Percentiles rank a stretch among this genome's conserved stretches.
Conservation (phyloP, 768 basidiomycete genomes). For the Trametes punicea region DNA sequence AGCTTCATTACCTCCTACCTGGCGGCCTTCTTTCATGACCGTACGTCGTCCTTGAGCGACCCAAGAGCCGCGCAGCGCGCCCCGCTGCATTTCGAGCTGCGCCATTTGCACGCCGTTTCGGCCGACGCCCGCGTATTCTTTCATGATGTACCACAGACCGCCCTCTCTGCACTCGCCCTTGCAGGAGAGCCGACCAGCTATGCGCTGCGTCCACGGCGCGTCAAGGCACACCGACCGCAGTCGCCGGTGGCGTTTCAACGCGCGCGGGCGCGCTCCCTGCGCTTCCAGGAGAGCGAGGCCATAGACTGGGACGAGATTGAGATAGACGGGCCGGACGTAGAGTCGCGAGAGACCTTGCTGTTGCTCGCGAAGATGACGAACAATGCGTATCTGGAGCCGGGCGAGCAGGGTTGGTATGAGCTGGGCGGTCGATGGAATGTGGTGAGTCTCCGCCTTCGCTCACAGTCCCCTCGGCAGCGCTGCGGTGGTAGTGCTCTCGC, state of each 20-base stretch:
- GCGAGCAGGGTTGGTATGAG: constrained; percentile 74
- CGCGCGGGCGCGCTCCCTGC: constrained; percentile 35
- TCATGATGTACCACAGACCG: constrained; percentile 41
- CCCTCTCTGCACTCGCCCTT: not conserved
- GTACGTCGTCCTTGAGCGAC: not conserved
- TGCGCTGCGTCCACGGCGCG: constrained; percentile 41
- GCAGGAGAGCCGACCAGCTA: constrained; percentile 24
- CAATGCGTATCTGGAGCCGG: constrained; percentile 76
- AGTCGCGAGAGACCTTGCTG: constrained; percentile 69
- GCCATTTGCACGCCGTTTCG: constrained; percentile 62
- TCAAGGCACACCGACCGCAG: constrained; percentile 46
- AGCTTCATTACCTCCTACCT: constrained; percentile 15
- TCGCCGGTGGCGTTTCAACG: constrained; percentile 39
- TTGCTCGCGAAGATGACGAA: constrained; percentile 93
- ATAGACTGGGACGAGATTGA: constrained; percentile 75
- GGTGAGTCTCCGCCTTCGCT: constrained; percentile 31
- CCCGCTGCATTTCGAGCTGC: constrained; percentile 55
- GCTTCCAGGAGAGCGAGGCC: constrained; percentile 36
- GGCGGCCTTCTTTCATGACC: constrained; percentile 5
- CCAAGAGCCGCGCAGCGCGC: not conserved
- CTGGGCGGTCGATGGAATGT: constrained; percentile 62
- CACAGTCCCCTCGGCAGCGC: not conserved
- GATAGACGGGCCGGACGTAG: constrained; percentile 70
- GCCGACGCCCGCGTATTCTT: constrained; percentile 58
- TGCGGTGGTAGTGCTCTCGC: too few species aligned